Conservation (phyloP, 2,329 filamentous ascomycete genomes). For the Capronia epimyces region DNA sequence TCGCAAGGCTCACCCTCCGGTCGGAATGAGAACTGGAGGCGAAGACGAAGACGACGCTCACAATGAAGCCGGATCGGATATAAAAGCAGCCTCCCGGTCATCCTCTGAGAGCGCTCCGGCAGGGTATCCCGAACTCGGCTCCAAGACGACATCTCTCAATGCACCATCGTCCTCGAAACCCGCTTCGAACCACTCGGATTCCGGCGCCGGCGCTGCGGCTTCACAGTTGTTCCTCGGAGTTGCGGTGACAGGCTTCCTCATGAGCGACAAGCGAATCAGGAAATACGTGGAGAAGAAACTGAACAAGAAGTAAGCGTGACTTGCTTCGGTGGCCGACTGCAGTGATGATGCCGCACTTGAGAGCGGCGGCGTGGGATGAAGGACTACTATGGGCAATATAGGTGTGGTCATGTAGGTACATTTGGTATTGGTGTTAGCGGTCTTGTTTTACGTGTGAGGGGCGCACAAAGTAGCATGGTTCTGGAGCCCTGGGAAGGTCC, state of each 20-base stretch:
- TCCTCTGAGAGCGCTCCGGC: neutral
- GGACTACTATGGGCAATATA: no score
- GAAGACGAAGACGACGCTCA: neutral
- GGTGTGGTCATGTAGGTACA: no score
- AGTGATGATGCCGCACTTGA: no score
- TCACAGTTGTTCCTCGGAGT: conserved; percentile 21
- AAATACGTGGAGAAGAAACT: conserved; percentile 20
- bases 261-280: conserved; percentile 20
- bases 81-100: neutral
- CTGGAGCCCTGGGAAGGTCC: no score
- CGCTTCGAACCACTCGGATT: neutral
- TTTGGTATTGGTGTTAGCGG: no score
- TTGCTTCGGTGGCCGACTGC: no score
- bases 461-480: no score
- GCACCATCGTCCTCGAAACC: neutral
- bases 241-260: conserved; percentile 21
- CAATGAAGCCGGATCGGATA: neutral
- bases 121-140: conserved; percentile 17
- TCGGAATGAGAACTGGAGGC: neutral
- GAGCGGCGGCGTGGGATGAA: no score
- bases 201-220: conserved; percentile 11
- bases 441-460: no score
- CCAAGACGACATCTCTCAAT: conserved; percentile 2
- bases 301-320: conserved; percentile 10
- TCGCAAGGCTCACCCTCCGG: neutral